Percentiles rank a stretch among this genome's conserved stretches.
These are phyloP conservation scores for Trichophyton verrucosum DNA, from an alignment of 2,329 filamentous ascomycete genomes.

Conservation along the genomic window DNA sequence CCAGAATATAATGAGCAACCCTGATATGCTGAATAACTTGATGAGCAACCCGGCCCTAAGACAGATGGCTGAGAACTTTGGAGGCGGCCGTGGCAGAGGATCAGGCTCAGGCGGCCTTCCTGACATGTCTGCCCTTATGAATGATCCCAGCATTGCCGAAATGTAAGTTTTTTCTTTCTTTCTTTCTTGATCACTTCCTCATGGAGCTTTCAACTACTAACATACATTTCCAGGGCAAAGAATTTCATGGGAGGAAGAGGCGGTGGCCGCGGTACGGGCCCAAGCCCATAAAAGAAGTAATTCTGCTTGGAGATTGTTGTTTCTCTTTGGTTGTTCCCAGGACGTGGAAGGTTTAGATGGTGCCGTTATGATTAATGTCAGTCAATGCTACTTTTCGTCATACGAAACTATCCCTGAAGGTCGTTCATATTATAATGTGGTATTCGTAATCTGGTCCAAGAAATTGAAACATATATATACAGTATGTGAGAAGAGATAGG, in stretches of 20 bases:
- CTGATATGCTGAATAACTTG: constrained; percentile 76
- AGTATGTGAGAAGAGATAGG: constrained; percentile 10
- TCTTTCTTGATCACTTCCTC: constrained; percentile 3
- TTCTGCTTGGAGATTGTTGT: neutral
- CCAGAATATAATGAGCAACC: constrained; percentile 94
- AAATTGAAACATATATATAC: constrained; percentile 4
- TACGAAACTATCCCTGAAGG: neutral
- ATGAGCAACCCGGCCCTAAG: constrained; percentile 88
- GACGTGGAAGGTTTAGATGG: neutral
- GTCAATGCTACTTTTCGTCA: neutral
- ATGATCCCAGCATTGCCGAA: constrained; percentile 79
- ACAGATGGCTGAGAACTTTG: constrained; percentile 75
- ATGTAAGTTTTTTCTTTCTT: constrained; percentile 56
- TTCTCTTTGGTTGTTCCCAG: neutral
- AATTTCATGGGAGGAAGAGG: constrained; percentile 51
- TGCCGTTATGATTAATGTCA: neutral
- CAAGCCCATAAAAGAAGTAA: constrained; percentile 14
- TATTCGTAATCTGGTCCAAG: constrained; percentile 2
- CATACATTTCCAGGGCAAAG: constrained; percentile 40
- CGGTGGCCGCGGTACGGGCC: constrained; percentile 32
- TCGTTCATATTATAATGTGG: neutral
- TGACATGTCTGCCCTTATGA: constrained; percentile 74
- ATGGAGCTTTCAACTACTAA: constrained; percentile 8
- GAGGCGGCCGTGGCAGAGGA: constrained; percentile 34
- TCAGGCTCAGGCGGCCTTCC: constrained; percentile 59